Conservation (phyloP, 2,329 filamentous ascomycete species). For the Trichophyton rubrum region DNA sequence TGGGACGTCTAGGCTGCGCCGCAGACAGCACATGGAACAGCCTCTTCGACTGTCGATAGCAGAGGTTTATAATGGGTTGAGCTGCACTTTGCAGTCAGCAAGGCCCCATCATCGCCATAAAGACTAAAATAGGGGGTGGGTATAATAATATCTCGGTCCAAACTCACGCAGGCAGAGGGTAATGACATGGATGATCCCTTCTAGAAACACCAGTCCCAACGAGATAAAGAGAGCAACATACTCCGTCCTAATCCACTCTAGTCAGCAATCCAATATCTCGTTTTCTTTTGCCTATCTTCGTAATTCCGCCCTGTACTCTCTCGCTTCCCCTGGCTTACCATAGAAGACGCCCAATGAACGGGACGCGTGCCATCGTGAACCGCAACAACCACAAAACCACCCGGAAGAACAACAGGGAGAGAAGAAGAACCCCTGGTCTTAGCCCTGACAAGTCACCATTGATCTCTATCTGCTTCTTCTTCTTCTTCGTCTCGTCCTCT, state of each 20-base stretch:
- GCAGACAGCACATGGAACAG: conserved; percentile 70
- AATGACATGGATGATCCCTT: conserved; percentile 69
- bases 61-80: conserved; percentile 65
- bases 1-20: conserved; percentile 50
- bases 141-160: no score
- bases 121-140: not conserved
- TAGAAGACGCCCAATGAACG: conserved; percentile 50
- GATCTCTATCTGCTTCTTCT: not conserved
- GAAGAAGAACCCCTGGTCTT: not conserved
- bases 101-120: not conserved
- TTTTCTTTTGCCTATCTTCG: not conserved
- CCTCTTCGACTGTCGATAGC: conserved; percentile 67
- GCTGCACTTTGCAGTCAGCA: conserved; percentile 38
- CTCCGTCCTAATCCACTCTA: conserved; percentile 50
- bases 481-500: not conserved
- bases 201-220: conserved; percentile 67
- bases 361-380: conserved; percentile 40
- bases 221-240: conserved; percentile 79
- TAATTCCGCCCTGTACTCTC: not conserved
- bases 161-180: conserved; percentile 73
- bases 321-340: conserved; percentile 24
- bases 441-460: not conserved
- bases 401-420: not conserved
- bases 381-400: not conserved
- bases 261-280: not conserved